phyloP scores from a whole-genome alignment of 768 basidiomycete genomes.

The Leccinum pellstonianum region DNA sequence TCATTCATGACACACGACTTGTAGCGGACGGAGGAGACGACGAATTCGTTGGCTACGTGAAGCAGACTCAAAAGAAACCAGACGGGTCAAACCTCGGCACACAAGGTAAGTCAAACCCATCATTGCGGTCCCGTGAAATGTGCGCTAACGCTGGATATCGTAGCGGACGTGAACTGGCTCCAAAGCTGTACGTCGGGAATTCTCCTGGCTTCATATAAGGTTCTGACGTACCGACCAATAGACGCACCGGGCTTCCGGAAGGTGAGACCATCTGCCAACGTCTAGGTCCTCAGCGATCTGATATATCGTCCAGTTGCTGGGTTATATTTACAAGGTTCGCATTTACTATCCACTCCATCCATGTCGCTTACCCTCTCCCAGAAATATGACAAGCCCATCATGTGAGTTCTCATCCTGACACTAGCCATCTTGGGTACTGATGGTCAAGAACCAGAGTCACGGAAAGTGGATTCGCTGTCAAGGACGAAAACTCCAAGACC shows the following conservation, averaged over 20 bases:
- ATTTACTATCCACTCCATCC: background rate
- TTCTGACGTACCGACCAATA: constrained; percentile 18
- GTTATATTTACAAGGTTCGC: constrained; percentile 68
- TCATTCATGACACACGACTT: background rate
- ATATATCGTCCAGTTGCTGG: constrained; percentile 44
- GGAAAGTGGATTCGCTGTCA: constrained; percentile 75
- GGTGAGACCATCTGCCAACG: constrained; percentile 33
- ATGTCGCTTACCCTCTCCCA: constrained; percentile 12
- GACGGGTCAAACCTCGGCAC: constrained; percentile 69
- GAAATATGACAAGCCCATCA: constrained; percentile 56
- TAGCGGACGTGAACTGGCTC: constrained; percentile 68
- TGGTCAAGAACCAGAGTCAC: constrained; percentile 48
- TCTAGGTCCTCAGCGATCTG: background rate
- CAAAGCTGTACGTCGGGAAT: constrained; percentile 55
- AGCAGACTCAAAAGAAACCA: constrained; percentile 62
- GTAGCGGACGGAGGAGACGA: constrained; percentile 63
- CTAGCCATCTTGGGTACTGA: background rate
- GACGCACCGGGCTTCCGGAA: constrained; percentile 68
- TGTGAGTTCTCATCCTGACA: constrained; percentile 37
- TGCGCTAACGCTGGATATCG: background rate
- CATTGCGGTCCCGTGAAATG: background rate
- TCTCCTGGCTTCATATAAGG: background rate
- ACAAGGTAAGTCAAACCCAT: constrained; percentile 45
- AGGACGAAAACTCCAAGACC: constrained; percentile 56
- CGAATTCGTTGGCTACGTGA: constrained; percentile 62